Evolutionary conservation across 2,329 filamentous ascomycete genomes (phyloP), one percentile per base, ranked within the genome.

Genomic region (Monosporascus sp.): DNA sequence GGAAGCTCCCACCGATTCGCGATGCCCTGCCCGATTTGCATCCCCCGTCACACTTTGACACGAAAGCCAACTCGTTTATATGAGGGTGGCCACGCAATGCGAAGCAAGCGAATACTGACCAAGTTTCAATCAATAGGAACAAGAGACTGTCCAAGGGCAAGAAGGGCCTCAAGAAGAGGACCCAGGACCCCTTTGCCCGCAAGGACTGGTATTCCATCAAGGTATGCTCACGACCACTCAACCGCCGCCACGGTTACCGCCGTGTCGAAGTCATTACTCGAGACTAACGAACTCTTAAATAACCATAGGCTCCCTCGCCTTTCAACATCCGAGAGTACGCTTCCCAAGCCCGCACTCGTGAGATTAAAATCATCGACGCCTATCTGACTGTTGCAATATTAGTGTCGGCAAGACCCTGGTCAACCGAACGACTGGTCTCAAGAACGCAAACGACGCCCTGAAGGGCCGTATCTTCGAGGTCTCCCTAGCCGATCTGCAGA

Each of bases 101-200:
- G 31, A 34, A 34, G 31, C 31, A 34, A 34, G 31, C 31, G 11
- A 14, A 34, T 11, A 11, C 68, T 59, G 58, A 58, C 54, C 54
- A 36, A 47, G 31, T 34, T 56, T 61, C 62, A 17, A 17, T 65
- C 52, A 64, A 66, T 68, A 91, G 88, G 90, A 99, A 99, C 88
- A 99, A 99, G 91, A 91, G 94, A 85, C 86, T 99, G 83, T 97
- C 94, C 66, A 99, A 99, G 86, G 94, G 94, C 82, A 99, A 97
- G 90, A 99, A 99, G 87, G 93, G 94, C 78, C 84, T 97, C 76
- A 97, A 97, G 90, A 97, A 99, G 93, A 93, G 93, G 82, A 93
- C 92, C 72, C 81, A 88, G 69, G 94, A 99, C 78, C 93, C 94
- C 72, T 97, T 97, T 84, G 85, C 92, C 72, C 89, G 93, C 75